phyloP scores from a whole-genome alignment of 768 basidiomycete species.

The Boletus edulis region DNA sequence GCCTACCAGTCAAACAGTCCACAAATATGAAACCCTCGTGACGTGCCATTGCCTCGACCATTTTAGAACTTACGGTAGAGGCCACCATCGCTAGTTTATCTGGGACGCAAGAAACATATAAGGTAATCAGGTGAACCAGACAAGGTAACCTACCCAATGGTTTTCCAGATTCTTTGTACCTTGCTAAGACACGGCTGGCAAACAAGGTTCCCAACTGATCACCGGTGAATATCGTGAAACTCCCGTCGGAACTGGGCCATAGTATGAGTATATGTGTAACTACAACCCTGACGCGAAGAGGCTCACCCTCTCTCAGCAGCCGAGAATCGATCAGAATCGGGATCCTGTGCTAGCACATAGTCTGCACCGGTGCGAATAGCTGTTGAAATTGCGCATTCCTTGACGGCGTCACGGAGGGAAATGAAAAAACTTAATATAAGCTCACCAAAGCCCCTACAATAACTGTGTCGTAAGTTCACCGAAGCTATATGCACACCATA shows the following conservation, averaged over 20 bases:
- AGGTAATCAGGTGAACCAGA: constrained; percentile 36
- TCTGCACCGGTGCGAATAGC: constrained; percentile 51
- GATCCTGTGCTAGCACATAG: constrained; percentile 86
- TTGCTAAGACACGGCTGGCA: constrained; percentile 43
- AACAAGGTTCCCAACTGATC: constrained; percentile 75
- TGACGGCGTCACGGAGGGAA: constrained; percentile 1
- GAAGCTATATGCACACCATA: constrained; percentile 19
- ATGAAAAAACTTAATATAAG: constrained; percentile 1
- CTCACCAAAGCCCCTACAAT: constrained; percentile 48
- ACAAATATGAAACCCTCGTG: constrained; percentile 79
- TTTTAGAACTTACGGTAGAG: constrained; percentile 88
- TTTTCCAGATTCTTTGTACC: constrained; percentile 45
- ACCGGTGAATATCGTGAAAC: constrained; percentile 76
- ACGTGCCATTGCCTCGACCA: constrained; percentile 76
- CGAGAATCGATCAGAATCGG: constrained; percentile 81
- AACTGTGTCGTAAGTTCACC: constrained; percentile 1
- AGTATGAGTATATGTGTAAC: constrained; percentile 2
- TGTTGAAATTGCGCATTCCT: constrained; percentile 71
- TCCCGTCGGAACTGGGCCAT: constrained; percentile 35
- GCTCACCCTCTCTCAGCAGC: constrained; percentile 68
- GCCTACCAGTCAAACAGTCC: constrained; percentile 78
- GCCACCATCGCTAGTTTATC: constrained; percentile 81
- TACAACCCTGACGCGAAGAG: background rate
- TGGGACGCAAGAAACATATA: constrained; percentile 33
- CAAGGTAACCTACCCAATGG: constrained; percentile 36